Conservation (phyloP, 305 asterid species). For the Plantago coronopus region DNA sequence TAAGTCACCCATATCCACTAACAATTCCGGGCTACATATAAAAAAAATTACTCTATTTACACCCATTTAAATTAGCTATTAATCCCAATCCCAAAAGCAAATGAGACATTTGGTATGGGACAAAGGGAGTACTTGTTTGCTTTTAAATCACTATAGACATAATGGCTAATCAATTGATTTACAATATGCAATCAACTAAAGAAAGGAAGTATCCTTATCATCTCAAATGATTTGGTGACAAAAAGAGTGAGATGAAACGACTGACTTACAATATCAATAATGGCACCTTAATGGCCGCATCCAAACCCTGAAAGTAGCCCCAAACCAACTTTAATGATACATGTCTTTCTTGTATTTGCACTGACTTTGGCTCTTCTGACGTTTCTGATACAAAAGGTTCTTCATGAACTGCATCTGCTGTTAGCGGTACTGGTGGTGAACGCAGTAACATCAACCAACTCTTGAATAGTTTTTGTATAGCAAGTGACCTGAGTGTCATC, state of each 20-base stretch:
- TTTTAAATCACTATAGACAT: no score
- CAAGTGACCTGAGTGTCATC: slow-evolving; percentile 42
- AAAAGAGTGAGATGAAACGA: slow-evolving; percentile 1
- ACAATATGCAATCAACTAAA: no score
- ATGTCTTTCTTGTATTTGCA: slow-evolving; percentile 41
- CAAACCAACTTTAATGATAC: slow-evolving; percentile 43
- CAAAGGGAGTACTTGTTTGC: no score
- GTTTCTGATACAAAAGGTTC: slow-evolving; percentile 41
- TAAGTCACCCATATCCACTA: no score
- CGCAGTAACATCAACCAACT: slow-evolving; percentile 72
- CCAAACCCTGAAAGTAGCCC: slow-evolving; percentile 57
- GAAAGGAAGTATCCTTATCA: no score
- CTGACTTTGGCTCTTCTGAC: slow-evolving; percentile 30
- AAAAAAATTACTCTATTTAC: no score
- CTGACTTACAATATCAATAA: slow-evolving; percentile 67
- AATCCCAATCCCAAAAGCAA: no score
- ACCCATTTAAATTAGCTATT: no score
- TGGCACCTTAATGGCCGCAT: slow-evolving; percentile 67
- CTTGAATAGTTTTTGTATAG: slow-evolving; percentile 66
- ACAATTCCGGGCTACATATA: no score
- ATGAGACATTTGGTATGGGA: no score
- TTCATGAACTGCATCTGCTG: slow-evolving; percentile 38
- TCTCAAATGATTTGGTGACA: background rate
- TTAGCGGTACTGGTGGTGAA: slow-evolving; percentile 41
- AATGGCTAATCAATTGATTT: no score